A percentile compares a stretch with the other conserved stretches of the same genome.
Conservation (phyloP, 805 yeast species). For the Ogataea corticis region DNA sequence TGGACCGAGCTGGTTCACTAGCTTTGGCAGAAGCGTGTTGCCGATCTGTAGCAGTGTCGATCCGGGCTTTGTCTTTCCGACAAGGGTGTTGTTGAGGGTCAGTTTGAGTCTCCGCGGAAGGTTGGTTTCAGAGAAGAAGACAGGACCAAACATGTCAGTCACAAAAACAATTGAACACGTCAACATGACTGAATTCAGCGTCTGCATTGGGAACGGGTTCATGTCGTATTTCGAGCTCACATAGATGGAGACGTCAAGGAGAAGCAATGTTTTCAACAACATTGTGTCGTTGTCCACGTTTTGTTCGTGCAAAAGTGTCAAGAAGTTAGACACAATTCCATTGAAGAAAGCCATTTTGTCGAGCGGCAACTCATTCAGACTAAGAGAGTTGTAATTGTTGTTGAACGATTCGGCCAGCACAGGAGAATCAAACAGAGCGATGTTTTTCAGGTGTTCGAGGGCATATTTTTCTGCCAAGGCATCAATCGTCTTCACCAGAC, state of each 20-base stretch:
- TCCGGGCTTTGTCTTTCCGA: constrained; percentile 36
- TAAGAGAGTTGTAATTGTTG: constrained; percentile 5
- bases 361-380: constrained; percentile 12
- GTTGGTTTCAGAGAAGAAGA: constrained; percentile 16
- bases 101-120: constrained; percentile 21
- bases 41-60: constrained; percentile 32
- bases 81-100: constrained; percentile 26
- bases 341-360: constrained; percentile 17
- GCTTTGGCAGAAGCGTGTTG: constrained; percentile 26
- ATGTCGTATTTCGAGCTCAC: constrained; percentile 12
- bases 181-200: constrained; percentile 25
- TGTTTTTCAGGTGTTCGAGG: constrained; percentile 1
- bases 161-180: constrained; percentile 23
- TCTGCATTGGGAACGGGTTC: constrained; percentile 30
- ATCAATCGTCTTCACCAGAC: constrained; percentile 3
- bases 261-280: constrained; percentile 12
- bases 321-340: constrained; percentile 12
- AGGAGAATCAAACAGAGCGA: constrained; percentile 4
- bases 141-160: constrained; percentile 21
- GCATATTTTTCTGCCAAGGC: not conserved
- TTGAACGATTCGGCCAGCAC: not conserved
- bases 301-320: constrained; percentile 7
- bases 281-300: constrained; percentile 5
- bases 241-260: constrained; percentile 27
- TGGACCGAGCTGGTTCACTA: constrained; percentile 20